phyloP scores from a whole-genome alignment of 495 filamentous ascomycete genomes.

The Sordaria brevicollis region DNA sequence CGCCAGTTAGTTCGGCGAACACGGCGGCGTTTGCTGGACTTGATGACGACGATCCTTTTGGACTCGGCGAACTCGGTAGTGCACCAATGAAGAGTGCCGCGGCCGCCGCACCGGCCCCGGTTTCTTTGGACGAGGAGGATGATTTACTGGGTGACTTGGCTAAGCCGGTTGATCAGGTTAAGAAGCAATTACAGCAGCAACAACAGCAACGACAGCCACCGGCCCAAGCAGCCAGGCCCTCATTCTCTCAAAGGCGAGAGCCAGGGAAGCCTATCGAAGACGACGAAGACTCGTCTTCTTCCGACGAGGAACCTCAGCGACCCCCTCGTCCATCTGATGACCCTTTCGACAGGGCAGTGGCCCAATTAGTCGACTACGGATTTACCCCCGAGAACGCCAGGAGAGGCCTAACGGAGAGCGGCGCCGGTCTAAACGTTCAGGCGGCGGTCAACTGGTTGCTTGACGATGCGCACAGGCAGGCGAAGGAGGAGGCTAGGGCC shows the following conservation, averaged over 20 bases:
- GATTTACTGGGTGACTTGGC: constrained; percentile 82
- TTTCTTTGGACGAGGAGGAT: constrained; percentile 72
- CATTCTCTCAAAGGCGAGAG: constrained; percentile 23
- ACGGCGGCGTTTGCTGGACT: background rate
- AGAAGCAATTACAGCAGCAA: constrained; percentile 21
- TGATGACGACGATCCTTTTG: constrained; percentile 76
- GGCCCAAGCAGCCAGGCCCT: background rate
- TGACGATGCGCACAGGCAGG: constrained; percentile 73
- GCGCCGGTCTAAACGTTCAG: constrained; percentile 72
- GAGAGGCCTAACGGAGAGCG: constrained; percentile 66
- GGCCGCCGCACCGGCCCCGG: constrained; percentile 22
- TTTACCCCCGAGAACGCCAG: constrained; percentile 74
- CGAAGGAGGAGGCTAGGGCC: constrained; percentile 41
- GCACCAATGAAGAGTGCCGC: constrained; percentile 22
- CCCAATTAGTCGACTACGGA: constrained; percentile 91
- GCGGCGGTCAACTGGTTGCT: constrained; percentile 82
- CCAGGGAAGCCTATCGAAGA: constrained; percentile 36
- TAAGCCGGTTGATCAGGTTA: constrained; percentile 75
- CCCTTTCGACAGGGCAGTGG: constrained; percentile 70
- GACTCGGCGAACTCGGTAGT: constrained; percentile 59
- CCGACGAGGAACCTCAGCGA: constrained; percentile 27
- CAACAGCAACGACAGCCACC: background rate
- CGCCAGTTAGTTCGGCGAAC: constrained; percentile 15
- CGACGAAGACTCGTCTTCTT: constrained; percentile 31
- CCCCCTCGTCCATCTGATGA: constrained; percentile 30